These are phyloP conservation scores for Colletotrichum plurivorum DNA, from an alignment of 2,329 filamentous ascomycete genomes.

Conservation along the genomic window DNA sequence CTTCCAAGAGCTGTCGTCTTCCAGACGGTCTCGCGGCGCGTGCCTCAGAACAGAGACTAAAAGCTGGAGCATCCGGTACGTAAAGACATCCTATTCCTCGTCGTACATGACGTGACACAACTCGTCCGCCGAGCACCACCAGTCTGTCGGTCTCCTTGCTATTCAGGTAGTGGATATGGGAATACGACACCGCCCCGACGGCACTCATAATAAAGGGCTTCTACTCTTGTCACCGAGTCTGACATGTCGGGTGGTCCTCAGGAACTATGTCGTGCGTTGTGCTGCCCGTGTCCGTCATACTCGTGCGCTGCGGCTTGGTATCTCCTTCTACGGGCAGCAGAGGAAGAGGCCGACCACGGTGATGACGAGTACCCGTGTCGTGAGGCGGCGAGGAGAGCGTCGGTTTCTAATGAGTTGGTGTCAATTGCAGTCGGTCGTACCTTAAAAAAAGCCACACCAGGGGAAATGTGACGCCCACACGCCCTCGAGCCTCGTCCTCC, in stretches of 20 bases:
- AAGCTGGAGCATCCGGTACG: neutral
- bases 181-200: neutral
- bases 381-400: neutral
- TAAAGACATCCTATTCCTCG: neutral
- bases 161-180: neutral
- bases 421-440: neutral
- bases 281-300: neutral
- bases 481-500: slow-evolving; percentile 8
- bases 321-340: neutral
- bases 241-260: slow-evolving; percentile 9
- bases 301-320: neutral
- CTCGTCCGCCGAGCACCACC: neutral
- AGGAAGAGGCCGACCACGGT: neutral
- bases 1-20: slow-evolving; percentile 6
- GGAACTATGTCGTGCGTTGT: neutral
- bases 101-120: neutral
- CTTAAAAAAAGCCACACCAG: neutral
- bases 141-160: neutral
- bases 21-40: neutral
- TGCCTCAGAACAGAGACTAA: neutral
- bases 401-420: neutral
- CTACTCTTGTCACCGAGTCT: neutral
- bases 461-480: slow-evolving; percentile 15
- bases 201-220: neutral
- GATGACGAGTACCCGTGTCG: slow-evolving; percentile 1